Evolutionary conservation across 148 eudicot species (phyloP).

Genomic region (Diospyros kaki): DNA sequence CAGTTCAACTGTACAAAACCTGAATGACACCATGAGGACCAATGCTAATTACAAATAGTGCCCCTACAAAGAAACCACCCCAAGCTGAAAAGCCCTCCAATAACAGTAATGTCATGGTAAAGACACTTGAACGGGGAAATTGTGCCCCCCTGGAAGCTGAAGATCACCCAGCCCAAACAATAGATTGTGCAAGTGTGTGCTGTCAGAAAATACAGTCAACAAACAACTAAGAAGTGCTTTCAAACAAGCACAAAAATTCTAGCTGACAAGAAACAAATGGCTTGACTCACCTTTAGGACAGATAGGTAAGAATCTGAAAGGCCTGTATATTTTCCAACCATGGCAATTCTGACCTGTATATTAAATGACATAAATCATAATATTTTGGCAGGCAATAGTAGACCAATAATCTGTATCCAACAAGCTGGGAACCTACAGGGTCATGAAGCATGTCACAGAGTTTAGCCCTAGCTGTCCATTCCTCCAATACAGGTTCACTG

Average conservation of each 20-base stretch:
- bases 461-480: constrained; percentile 80
- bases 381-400: not conserved
- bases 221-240: too few species aligned
- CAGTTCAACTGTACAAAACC: not conserved
- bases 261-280: not conserved
- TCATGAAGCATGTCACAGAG: constrained; percentile 55
- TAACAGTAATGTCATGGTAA: not conserved
- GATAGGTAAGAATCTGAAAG: constrained; percentile 96
- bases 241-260: too few species aligned
- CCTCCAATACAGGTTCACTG: constrained; percentile 56
- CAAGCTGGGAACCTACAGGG: constrained; percentile 48
- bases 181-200: too few species aligned
- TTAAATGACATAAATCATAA: constrained; percentile 9
- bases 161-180: not conserved
- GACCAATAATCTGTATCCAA: not conserved
- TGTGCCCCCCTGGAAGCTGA: not conserved
- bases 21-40: not conserved
- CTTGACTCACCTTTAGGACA: constrained; percentile 63
- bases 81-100: not conserved
- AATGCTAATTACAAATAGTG: not conserved
- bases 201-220: too few species aligned
- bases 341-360: constrained; percentile 85
- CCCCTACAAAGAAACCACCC: not conserved
- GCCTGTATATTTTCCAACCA: constrained; percentile 98
- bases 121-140: not conserved